Percentiles rank a stretch among this genome's conserved stretches.
These are phyloP conservation scores for Vicia faba DNA, from an alignment of 306 rosid genomes.

Conservation along the genomic window DNA sequence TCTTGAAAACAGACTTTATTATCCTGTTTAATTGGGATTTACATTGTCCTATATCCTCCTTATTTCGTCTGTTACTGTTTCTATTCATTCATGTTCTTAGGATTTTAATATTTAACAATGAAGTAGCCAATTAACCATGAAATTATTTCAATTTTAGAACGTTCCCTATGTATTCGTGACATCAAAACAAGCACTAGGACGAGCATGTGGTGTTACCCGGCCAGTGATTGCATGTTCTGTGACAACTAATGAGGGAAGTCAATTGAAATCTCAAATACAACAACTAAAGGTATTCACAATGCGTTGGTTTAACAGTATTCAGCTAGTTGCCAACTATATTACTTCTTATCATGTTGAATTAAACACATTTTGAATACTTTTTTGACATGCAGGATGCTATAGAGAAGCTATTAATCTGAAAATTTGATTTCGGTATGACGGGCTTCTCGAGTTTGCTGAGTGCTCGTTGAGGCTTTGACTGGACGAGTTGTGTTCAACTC, in stretches of 20 bases:
- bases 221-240: constrained; percentile 96
- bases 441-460: constrained; percentile 64
- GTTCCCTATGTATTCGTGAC: constrained; percentile 89
- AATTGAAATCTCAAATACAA: constrained; percentile 84
- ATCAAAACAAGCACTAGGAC: constrained; percentile 93
- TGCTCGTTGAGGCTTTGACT: constrained; percentile 87
- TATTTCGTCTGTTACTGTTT: neutral
- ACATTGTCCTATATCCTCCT: too few relatives aligned
- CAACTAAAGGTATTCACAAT: constrained; percentile 69
- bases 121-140: too few relatives aligned
- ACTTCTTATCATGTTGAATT: neutral
- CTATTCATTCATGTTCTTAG: neutral
- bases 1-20: neutral
- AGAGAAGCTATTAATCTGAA: constrained; percentile 87
- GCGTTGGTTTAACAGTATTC: neutral
- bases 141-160: constrained; percentile 53
- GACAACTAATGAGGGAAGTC: constrained; percentile 90
- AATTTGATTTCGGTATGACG: constrained; percentile 62
- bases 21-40: too few relatives aligned
- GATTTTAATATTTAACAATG: neutral
- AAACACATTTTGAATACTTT: constrained; percentile 28
- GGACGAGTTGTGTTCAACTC: constrained; percentile 52
- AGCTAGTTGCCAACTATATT: neutral
- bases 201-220: constrained; percentile 94
- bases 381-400: constrained; percentile 74